Evolutionary conservation across 495 filamentous ascomycete genomes (phyloP), one percentile per base, ranked within the genome.

Genomic region (Daldinia vernicosa): DNA sequence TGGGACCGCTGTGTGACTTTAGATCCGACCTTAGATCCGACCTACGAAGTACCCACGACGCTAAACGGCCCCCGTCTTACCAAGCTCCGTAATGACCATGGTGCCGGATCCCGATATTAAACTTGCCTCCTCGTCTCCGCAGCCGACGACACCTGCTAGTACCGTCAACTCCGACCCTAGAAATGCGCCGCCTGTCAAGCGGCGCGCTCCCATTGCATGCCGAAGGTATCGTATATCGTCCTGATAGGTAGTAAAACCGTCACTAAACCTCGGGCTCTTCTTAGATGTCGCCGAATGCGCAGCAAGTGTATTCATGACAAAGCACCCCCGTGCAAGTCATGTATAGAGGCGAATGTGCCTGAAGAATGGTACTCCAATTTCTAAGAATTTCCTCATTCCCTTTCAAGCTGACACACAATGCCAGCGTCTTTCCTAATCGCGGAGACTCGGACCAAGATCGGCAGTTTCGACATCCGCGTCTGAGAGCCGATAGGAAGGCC

Each of bases 301-400:
- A 84, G 80, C 76, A 84, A 84, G 73, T 84, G 83, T 63, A 53
- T 81, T 22, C 83, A 84, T 65, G 80, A 83, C 7, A 82, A 81
- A 55, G 75, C 65, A n/a, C 66, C 82, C 4, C 83, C 83, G 15
- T 84, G 83, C 58, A 79, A 81, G 35, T 71, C 79, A 0, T 84
- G 83, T 62, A 43, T 66, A 32, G 81, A 80, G 24, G 80, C 83
- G n/a, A 81, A 81, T 35, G 72, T 84, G 26, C 56, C 81, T 6
- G 75, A 75, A 6, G 80, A 81, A 74, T 84, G 83, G 82, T 84
- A 80, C 68, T 51, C 19, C 6, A 22, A 55, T 54, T 37, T 26
- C 26, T 8, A 35, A 52, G 24, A 52, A 4, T 24, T 52, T 26
- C 22, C 27, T 22, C 26, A 59, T 45, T 54, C 50, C 52, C 19